Base-by-base conservation (phyloP, 352 stramenopile genomes). In the Pythium brassicae region DNA sequence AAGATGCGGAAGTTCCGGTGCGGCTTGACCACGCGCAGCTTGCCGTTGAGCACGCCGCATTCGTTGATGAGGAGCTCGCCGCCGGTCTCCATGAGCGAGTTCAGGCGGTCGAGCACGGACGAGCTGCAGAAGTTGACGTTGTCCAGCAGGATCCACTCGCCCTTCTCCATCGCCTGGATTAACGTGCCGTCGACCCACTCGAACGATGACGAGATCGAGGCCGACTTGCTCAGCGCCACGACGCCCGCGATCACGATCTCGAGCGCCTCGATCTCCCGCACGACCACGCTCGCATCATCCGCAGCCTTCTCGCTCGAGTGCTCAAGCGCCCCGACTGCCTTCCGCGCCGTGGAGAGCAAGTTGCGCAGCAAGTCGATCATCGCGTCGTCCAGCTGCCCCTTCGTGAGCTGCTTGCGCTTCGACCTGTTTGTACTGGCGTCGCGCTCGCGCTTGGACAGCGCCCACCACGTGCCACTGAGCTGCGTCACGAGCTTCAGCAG, bases 111-210 rank as follows among this genome's bases (percentile, higher is more conserved):
- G 23, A 99, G 78, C 19, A 99, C 97, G 32, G 96, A 98, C 2
- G 97, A 97, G 63, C 94, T 96, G 75, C 97, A 99, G 55, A 99
- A 97, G 71, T 99, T 99, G 19, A 98, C 97, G 66, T 99, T 99
- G 68, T 99, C 96, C 15, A 99, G 74, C 43, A 99, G 68, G 8
- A 99, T 73, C 98, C 98, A 99, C 47, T 99, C 87, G n/a, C 98
- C 98, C 32, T 92, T 83, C 50, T 98, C 86, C 82, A 99, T 97
- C 3, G 98, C 98, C 62, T 98, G 74, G 12, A 99, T 95, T 20
- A 99, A 73, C 35, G 96, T 90, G 7, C 98, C 98, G 72, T 99
- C 97, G 17, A 98, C 87, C 98, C 97, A 99, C 50, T 98, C 87
- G 62, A 99, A 99, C 43, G 81, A 87, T 42, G 75, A 91, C 0